Evolutionary conservation across 2,329 filamentous ascomycete genomes (phyloP).

Genomic region (Phyllosticta capitalensis): DNA sequence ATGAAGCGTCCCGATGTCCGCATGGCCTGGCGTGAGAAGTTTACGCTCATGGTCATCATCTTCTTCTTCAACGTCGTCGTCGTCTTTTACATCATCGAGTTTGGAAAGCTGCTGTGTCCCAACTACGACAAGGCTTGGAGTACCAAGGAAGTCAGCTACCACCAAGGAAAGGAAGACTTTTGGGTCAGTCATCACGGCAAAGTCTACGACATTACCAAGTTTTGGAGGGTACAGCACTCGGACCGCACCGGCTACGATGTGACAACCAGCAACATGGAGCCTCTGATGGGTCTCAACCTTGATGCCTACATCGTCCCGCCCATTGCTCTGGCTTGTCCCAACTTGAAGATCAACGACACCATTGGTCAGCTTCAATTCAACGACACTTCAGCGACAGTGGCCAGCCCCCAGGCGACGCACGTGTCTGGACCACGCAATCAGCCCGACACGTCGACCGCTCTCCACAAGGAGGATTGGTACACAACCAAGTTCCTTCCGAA

Average conservation of each 20-base stretch:
- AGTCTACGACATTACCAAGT: slow-evolving; percentile 87
- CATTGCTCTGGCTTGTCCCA: slow-evolving; percentile 62
- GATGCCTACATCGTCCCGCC: slow-evolving; percentile 81
- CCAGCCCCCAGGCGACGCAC: slow-evolving; percentile 51
- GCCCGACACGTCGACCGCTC: slow-evolving; percentile 35
- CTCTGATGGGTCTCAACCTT: slow-evolving; percentile 67
- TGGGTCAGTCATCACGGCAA: slow-evolving; percentile 80
- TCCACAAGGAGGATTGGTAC: slow-evolving; percentile 70
- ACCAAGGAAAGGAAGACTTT: slow-evolving; percentile 66
- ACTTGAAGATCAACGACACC: slow-evolving; percentile 53
- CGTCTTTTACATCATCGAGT: slow-evolving; percentile 85
- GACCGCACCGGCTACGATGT: slow-evolving; percentile 54
- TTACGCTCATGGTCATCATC: slow-evolving; percentile 75
- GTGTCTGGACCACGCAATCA: slow-evolving; percentile 47
- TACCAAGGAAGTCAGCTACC: slow-evolving; percentile 55
- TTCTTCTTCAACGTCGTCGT: slow-evolving; percentile 69
- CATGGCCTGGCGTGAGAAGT: slow-evolving; percentile 94
- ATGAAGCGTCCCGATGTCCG: slow-evolving; percentile 97
- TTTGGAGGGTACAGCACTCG: slow-evolving; percentile 78
- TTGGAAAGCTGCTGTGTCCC: slow-evolving; percentile 79
- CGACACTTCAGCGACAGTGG: slow-evolving; percentile 42
- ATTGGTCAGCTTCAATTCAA: slow-evolving; percentile 53
- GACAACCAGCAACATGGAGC: slow-evolving; percentile 56
- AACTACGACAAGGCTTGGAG: slow-evolving; percentile 88
- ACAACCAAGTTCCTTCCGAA: slow-evolving; percentile 59